Base-by-base conservation (phyloP, 106 monocot genomes). In the Allium cepa region DNA sequence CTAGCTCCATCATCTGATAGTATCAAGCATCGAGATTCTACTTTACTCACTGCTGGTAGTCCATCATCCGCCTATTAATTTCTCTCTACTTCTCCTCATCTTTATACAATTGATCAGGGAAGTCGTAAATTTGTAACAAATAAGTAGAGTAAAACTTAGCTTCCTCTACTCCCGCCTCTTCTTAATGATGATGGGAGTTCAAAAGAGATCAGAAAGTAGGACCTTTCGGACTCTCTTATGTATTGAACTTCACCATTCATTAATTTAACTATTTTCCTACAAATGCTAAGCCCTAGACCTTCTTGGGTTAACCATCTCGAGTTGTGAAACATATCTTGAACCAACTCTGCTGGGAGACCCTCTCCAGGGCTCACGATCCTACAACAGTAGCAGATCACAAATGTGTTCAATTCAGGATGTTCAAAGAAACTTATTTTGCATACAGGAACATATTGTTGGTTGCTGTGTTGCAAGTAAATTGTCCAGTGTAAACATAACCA, bases 171-270 rank as follows among this genome's bases (percentile, higher is more conserved):
- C 22, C 22, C 47, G 50, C 76, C 74, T 62, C 53, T 69, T 55
- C 16, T 8, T 51, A 52, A 75, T 62, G 68, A 18, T 26, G 63
- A 63, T 11, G 85, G 83, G 18, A 95, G 83, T 58, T 88, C 79
- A 9, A 88, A 56, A 15, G 71, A 49, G 52, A 95, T 78, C 47
- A 70, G 75, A 60, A 95, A 95, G 70, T 74, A 91, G 71, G 87
- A 85, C 50, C 85, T 74, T 48, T 91, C 88, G 3, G 91, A 79
- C 77, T 95, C 94, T 69, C 94, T 80, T 49, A 91, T 81, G n/a
- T 94, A 94, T 66, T 88, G 90, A 49, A 91, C 88, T 22, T 91
- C 91, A 12, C 94, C 94, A 64, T 83, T 83, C 94, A 95, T 88
- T 56, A 88, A 68, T 74, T 81, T 87, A 5, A 95, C 64, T 18